A percentile compares a stretch with the other conserved stretches of the same genome.
phyloP scores from a whole-genome alignment of 768 basidiomycete genomes.

The Tephrocybe sp. region DNA sequence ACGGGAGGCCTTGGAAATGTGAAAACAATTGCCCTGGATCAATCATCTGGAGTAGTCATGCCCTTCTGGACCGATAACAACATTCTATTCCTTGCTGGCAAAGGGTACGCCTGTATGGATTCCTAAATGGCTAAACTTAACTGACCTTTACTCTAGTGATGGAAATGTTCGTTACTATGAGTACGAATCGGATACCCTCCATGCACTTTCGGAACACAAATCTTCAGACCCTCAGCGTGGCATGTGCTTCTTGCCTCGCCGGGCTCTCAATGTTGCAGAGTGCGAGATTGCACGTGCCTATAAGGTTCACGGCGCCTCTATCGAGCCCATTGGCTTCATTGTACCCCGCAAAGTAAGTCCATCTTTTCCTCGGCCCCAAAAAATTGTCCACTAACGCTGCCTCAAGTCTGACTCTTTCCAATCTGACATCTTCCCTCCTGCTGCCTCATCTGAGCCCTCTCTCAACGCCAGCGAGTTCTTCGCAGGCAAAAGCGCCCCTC shows the following conservation, averaged over 20 bases:
- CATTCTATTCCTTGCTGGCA: conserved; percentile 88
- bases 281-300: conserved; percentile 96
- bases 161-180: conserved; percentile 99
- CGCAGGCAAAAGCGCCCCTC: conserved; percentile 74
- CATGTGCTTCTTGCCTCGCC: conserved; percentile 94
- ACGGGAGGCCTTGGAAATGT: conserved; percentile 70
- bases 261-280: conserved; percentile 83
- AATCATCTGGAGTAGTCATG: conserved; percentile 92
- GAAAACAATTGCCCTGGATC: conserved; percentile 81
- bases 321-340: conserved; percentile 94
- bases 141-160: conserved; percentile 51
- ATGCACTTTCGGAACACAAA: conserved; percentile 80
- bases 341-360: conserved; percentile 83
- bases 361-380: not conserved
- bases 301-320: conserved; percentile 70
- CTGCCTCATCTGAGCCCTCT: conserved; percentile 77
- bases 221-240: conserved; percentile 93
- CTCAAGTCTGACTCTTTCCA: conserved; percentile 91
- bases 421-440: conserved; percentile 95
- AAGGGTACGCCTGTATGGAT: conserved; percentile 59
- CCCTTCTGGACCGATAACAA: conserved; percentile 97
- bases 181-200: conserved; percentile 83
- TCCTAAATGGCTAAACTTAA: not conserved
- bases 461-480: conserved; percentile 87
- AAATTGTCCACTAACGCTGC: conserved; percentile 4